phyloP scores from a whole-genome alignment of 371 early-diverging fungal species.

The Mortierella polycephala region DNA sequence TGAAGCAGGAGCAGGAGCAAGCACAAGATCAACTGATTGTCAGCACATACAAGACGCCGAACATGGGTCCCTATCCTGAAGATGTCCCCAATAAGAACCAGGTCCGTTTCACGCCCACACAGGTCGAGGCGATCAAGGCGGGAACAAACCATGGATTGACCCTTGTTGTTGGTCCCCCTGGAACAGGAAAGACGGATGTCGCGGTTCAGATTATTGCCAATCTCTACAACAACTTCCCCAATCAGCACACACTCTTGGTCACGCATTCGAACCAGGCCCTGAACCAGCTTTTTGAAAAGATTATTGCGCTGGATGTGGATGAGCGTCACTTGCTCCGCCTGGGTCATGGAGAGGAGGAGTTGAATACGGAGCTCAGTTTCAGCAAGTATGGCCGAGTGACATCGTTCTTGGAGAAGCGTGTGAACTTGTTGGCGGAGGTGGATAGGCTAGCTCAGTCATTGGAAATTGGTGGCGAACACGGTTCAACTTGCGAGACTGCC shows the following conservation, averaged over 20 bases:
- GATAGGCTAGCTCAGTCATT: constrained; percentile 79
- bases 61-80: constrained; percentile 82
- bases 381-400: constrained; percentile 94
- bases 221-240: constrained; percentile 89
- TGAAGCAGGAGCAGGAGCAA: constrained; percentile 45
- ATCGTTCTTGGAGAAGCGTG: constrained; percentile 87
- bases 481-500: constrained; percentile 94
- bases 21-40: constrained; percentile 61
- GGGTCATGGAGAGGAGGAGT: constrained; percentile 94
- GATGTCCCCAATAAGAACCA: constrained; percentile 72
- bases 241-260: constrained; percentile 89
- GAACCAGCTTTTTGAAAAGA: constrained; percentile 95
- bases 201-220: constrained; percentile 96
- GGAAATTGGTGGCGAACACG: constrained; percentile 86
- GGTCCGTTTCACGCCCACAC: constrained; percentile 88
- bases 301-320: constrained; percentile 88
- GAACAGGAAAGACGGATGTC: constrained; percentile 97
- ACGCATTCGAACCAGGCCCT: constrained; percentile 97
- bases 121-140: constrained; percentile 88
- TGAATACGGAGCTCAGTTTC: constrained; percentile 83
- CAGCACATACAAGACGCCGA: constrained; percentile 67
- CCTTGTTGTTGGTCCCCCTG: constrained; percentile 95
- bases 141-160: constrained; percentile 89
- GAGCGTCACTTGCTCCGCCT: constrained; percentile 92
- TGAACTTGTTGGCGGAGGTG: constrained; percentile 80